These are phyloP conservation scores for Colletotrichum sp. DNA, from an alignment of 2,329 filamentous ascomycete genomes.

Conservation along the genomic window DNA sequence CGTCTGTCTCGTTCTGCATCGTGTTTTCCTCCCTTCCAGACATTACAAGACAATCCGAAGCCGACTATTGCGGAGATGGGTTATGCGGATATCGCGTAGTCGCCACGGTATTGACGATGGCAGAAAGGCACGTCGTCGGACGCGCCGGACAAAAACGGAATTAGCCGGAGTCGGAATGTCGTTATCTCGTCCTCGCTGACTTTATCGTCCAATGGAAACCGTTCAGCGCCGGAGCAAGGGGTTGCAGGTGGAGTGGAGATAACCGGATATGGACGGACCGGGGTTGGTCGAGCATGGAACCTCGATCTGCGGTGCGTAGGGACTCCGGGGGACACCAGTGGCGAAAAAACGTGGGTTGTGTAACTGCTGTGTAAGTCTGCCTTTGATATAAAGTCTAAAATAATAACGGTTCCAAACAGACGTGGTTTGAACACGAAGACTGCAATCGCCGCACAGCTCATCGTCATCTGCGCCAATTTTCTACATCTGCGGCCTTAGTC, in stretches of 20 bases:
- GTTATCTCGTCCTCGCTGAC: not conserved
- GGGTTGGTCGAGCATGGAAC: not conserved
- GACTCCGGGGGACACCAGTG: not conserved
- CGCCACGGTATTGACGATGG: not conserved
- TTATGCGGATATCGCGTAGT: not conserved
- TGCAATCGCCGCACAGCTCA: not conserved
- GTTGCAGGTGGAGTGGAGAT: not conserved
- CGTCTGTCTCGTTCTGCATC: not conserved
- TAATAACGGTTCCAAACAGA: not conserved
- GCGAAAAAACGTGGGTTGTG: not conserved
- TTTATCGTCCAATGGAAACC: not conserved
- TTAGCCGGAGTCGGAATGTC: not conserved
- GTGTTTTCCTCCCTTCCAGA: not conserved
- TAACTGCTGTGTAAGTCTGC: not conserved
- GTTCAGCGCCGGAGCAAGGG: not conserved
- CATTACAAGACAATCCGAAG: not conserved
- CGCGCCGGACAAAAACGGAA: constrained; percentile 4
- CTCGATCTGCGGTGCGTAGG: not conserved
- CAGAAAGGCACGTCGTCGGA: not conserved
- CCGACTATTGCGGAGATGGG: not conserved
- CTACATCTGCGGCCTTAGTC: not conserved
- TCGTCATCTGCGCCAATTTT: not conserved
- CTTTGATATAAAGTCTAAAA: not conserved
- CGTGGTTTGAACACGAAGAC: not conserved
- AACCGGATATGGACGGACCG: constrained; percentile 9